phyloP scores from a whole-genome alignment of 1,284 basidiomycete species.

The Agroathelia rolfsii region DNA sequence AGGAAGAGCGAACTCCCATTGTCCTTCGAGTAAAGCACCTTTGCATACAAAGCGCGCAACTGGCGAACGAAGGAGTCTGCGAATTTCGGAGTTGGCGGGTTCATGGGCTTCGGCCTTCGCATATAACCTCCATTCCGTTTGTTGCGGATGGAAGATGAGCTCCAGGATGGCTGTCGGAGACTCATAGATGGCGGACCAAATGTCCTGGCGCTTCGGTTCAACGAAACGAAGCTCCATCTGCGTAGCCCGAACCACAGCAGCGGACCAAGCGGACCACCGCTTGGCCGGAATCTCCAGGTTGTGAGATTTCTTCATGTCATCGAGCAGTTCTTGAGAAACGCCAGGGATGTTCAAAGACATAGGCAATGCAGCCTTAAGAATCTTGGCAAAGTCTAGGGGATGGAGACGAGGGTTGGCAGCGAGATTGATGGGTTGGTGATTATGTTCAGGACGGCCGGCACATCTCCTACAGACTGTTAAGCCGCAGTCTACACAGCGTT shows the following conservation, averaged over 20 bases:
- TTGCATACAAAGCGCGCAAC: slow-evolving; percentile 67
- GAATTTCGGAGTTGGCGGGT: slow-evolving; percentile 74
- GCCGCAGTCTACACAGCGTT: slow-evolving; percentile 68
- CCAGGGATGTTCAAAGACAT: slow-evolving; percentile 71
- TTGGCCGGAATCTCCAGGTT: slow-evolving; percentile 34
- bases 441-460: slow-evolving; percentile 85
- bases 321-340: slow-evolving; percentile 44
- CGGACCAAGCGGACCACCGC: slow-evolving; percentile 60
- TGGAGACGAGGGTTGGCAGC: slow-evolving; percentile 40
- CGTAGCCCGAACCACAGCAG: slow-evolving; percentile 57
- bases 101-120: slow-evolving; percentile 59
- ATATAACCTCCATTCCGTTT: slow-evolving; percentile 82
- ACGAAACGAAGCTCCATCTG: slow-evolving; percentile 70
- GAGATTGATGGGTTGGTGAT: slow-evolving; percentile 48
- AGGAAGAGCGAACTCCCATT: slow-evolving; percentile 81
- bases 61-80: slow-evolving; percentile 65
- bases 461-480: slow-evolving; percentile 79
- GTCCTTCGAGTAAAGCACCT: slow-evolving; percentile 54
- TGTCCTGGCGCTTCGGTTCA: slow-evolving; percentile 79
- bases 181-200: slow-evolving; percentile 79
- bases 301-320: slow-evolving; percentile 36
- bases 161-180: slow-evolving; percentile 67
- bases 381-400: slow-evolving; percentile 65
- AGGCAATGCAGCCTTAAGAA: slow-evolving; percentile 74
- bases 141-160: slow-evolving; percentile 65